Evolutionary conservation across 352 stramenopile species (phyloP).

Genomic region (Hyaloperonospora arabidopsidis): DNA sequence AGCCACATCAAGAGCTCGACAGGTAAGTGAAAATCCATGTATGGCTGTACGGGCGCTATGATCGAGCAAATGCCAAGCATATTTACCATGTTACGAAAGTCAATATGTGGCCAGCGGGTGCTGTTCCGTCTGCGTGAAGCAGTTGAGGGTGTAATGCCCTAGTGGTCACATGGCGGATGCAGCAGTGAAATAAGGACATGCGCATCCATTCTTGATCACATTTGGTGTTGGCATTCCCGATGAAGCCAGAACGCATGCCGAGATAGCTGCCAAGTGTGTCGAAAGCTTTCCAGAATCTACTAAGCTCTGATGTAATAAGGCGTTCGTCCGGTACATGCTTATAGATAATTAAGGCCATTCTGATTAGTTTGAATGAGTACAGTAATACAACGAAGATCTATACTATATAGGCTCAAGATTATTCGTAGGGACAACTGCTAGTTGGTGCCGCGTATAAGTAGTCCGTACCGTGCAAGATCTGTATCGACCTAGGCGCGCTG

Average conservation of each 20-base stretch:
- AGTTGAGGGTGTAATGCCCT: slow-evolving; percentile 95
- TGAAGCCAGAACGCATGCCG: slow-evolving; percentile 96
- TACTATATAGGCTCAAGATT: slow-evolving; percentile 98
- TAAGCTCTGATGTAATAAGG: slow-evolving; percentile 99
- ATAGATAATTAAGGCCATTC: slow-evolving; percentile 99
- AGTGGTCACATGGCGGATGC: slow-evolving; percentile 92
- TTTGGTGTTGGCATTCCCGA: slow-evolving; percentile 94
- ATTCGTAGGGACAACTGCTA: slow-evolving; percentile 99
- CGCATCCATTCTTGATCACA: slow-evolving; percentile 99
- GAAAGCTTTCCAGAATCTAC: slow-evolving; percentile 96
- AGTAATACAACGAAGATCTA: slow-evolving; percentile 99
- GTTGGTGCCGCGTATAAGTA: slow-evolving; percentile 95
- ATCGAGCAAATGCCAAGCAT: slow-evolving; percentile 98
- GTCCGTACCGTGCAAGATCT: slow-evolving; percentile 96
- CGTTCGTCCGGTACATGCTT: slow-evolving; percentile 99
- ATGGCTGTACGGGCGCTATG: slow-evolving; percentile 99
- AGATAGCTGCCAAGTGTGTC: slow-evolving; percentile 92
- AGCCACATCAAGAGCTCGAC: too few relatives aligned
- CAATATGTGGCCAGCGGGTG: slow-evolving; percentile 95
- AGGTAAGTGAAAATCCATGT: slow-evolving; percentile 98
- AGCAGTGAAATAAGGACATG: slow-evolving; percentile 98
- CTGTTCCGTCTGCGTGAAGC: slow-evolving; percentile 95
- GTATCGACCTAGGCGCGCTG: slow-evolving; percentile 95
- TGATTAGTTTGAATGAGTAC: slow-evolving; percentile 74
- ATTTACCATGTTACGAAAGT: slow-evolving; percentile 96